phyloP scores from a whole-genome alignment of 495 filamentous ascomycete species.

The Tuber calosporum region DNA sequence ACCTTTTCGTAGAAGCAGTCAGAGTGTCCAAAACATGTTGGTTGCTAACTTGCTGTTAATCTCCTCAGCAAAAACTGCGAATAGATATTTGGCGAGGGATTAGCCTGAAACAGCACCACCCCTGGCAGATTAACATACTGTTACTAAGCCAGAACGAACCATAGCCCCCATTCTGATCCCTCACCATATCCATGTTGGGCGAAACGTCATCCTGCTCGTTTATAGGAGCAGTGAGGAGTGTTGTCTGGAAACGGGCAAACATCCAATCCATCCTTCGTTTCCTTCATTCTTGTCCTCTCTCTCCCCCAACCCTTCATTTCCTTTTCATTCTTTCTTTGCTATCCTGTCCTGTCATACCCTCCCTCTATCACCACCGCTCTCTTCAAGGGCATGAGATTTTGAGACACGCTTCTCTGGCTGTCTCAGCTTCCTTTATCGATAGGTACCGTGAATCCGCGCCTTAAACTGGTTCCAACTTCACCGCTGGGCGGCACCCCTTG shows the following conservation, averaged over 20 bases:
- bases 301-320: not conserved
- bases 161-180: no score
- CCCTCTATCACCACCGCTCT: not conserved
- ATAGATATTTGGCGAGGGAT: no score
- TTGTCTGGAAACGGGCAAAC: not conserved
- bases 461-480: not conserved
- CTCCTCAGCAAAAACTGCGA: no score
- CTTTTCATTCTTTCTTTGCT: not conserved
- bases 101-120: no score
- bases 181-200: not conserved
- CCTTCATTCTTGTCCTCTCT: not conserved
- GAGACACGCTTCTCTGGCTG: not conserved
- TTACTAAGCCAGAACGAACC: no score
- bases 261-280: not conserved
- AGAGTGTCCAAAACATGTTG: no score
- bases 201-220: not conserved
- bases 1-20: no score
- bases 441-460: not conserved
- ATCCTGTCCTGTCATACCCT: no score
- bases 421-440: not conserved
- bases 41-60: no score
- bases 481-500: conserved; percentile 1
- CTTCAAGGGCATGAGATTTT: not conserved
- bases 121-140: no score
- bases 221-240: not conserved